phyloP scores from a whole-genome alignment of 768 basidiomycete species.

The Ramaria sp. region DNA sequence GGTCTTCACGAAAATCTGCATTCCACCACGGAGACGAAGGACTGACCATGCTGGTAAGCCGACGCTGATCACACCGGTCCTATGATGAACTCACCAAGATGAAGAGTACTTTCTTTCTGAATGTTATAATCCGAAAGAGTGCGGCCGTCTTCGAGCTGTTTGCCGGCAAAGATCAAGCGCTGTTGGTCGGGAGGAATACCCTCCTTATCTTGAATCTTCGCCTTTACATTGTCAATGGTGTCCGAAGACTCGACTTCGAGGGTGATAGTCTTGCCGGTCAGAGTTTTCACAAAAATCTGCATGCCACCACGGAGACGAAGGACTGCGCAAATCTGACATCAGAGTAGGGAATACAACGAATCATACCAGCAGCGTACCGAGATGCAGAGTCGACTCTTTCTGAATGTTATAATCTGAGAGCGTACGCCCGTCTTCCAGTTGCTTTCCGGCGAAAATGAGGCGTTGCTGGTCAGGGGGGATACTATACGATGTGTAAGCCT shows the following conservation, averaged over 20 bases:
- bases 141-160: constrained; percentile 91
- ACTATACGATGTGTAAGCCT: no score
- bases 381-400: no score
- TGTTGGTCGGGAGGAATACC: constrained; percentile 85
- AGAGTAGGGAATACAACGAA: no score
- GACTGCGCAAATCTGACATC: no score
- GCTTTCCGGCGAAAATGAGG: no score
- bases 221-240: constrained; percentile 69
- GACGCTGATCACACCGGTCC: background rate
- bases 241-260: constrained; percentile 74
- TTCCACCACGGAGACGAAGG: constrained; percentile 84
- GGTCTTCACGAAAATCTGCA: constrained; percentile 80
- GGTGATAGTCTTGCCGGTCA: constrained; percentile 88
- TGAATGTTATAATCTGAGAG: no score
- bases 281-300: constrained; percentile 85
- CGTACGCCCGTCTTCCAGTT: no score
- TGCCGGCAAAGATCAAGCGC: constrained; percentile 93
- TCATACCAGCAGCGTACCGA: no score
- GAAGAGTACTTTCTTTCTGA: constrained; percentile 92
- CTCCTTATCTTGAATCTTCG: constrained; percentile 82
- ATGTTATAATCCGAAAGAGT: constrained; percentile 87
- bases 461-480: no score
- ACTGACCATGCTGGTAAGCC: constrained; percentile 25
- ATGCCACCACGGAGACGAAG: constrained; percentile 23
- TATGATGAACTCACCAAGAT: constrained; percentile 32